phyloP scores from a whole-genome alignment of 495 filamentous ascomycete genomes.

The Chlorociboria aeruginascens region DNA sequence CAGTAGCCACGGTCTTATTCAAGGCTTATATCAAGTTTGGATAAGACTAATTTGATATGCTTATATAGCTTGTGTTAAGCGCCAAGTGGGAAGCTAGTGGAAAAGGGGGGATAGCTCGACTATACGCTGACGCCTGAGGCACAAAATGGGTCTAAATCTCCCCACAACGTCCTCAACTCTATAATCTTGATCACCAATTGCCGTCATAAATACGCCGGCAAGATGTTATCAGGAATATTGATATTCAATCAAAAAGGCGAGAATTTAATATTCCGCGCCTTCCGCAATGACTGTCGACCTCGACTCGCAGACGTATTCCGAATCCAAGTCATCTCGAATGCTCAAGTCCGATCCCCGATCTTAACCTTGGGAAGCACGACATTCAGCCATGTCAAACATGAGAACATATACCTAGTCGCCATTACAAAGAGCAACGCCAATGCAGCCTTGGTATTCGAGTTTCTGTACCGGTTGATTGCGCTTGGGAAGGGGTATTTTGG shows the following conservation, averaged over 20 bases:
- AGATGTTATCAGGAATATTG: conserved; percentile 90
- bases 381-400: conserved; percentile 98
- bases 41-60: too few relatives aligned
- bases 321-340: conserved; percentile 98
- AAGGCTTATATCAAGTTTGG: too few relatives aligned
- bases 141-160: too few relatives aligned
- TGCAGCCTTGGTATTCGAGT: conserved; percentile 96
- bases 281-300: conserved; percentile 93
- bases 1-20: too few relatives aligned
- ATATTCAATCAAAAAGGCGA: conserved; percentile 99
- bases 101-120: too few relatives aligned
- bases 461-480: conserved; percentile 82
- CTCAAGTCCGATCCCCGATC: conserved; percentile 94
- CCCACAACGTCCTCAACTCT: neutral
- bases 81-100: too few relatives aligned
- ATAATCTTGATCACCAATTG: neutral
- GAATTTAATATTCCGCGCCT: conserved; percentile 97
- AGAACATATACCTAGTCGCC: conserved; percentile 97
- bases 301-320: conserved; percentile 97
- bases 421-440: conserved; percentile 99
- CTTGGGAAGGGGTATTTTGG: conserved; percentile 95
- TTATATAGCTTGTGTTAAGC: too few relatives aligned
- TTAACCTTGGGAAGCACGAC: conserved; percentile 95
- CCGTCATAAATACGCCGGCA: conserved; percentile 23
- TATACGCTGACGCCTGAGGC: too few relatives aligned